Evolutionary conservation across 78 protist species (phyloP), one percentile per base, ranked within the genome.

Genomic region (Mantamonas sphyraenae): DNA sequence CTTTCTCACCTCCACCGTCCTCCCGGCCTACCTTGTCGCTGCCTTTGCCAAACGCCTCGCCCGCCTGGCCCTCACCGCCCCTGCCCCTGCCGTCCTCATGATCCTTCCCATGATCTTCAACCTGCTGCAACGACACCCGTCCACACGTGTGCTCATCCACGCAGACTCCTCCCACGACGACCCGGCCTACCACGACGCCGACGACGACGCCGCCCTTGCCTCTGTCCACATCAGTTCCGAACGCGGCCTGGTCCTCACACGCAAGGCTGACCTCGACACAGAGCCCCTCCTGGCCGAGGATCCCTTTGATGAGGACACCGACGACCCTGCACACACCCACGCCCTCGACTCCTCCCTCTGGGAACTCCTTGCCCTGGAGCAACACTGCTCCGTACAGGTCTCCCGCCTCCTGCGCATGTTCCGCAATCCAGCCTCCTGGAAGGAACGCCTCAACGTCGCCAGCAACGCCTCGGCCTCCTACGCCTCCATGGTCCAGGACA

Each of bases 31-130:
- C 65, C 35, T 89, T 17, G 85, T 81, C 8, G 90, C 87, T 4
- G 85, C 94, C 30, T 89, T 89, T 61, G 63, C 67, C 31, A 89
- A 89, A 76, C 75, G 88, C 63, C 42, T 66, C 30, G 59, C 67
- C 34, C 76, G 80, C 24, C 62, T 84, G 22, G 60, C 82, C 64
- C 73, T 89, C 28, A 5, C 71, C 10, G 74, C 83, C 0, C 88
- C 94, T 24, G 80, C 86, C 8, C 73, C 72, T 14, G 89, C 79
- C 17, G 47, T 68, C 26, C 45, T 68, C 24, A 61, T 73, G 35
- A 19, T 51, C 16, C 12, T 84, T 26, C 82, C 87, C 35, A 53
- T 88, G 28, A 42, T 81, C 34, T 65, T 34, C 47, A 64, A 64
- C 50, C 26, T 84, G 40, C 5, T 83, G 24, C 73, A 35, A 34